Conservation (phyloP, 2,329 filamentous ascomycete species). For the Stemphylium lycopersici region DNA sequence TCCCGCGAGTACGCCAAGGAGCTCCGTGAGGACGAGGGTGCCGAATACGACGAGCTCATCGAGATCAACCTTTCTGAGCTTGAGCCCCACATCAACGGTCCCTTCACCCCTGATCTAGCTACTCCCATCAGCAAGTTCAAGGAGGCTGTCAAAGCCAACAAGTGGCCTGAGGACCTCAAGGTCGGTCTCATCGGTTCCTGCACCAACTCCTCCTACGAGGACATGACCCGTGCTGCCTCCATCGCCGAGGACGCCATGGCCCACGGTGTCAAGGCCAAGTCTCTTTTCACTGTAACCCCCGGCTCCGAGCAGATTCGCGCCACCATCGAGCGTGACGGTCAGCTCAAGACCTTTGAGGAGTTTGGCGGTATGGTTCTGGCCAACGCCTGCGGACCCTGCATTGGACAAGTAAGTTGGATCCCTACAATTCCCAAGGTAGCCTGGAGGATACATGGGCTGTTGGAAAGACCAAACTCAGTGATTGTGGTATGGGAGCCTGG, state of each 20-base stretch:
- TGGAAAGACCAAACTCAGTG: too few relatives aligned
- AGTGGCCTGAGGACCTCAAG: constrained; percentile 96
- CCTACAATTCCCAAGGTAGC: neutral
- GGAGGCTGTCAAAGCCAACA: constrained; percentile 89
- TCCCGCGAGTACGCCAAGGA: constrained; percentile 83
- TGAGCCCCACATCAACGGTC: constrained; percentile 98
- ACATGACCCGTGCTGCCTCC: constrained; percentile 91
- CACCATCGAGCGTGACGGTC: constrained; percentile 84
- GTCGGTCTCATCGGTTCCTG: constrained; percentile 97
- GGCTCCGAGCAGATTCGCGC: constrained; percentile 95
- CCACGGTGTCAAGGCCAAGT: constrained; percentile 92
- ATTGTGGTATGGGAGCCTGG: neutral
- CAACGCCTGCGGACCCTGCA: constrained; percentile 77
- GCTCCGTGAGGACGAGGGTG: constrained; percentile 81
- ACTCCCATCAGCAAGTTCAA: constrained; percentile 98
- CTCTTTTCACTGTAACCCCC: constrained; percentile 92
- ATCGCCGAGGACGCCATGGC: constrained; percentile 90
- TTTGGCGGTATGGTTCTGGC: constrained; percentile 94
- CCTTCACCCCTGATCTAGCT: constrained; percentile 97
- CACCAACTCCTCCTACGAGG: constrained; percentile 89
- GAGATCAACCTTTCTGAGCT: constrained; percentile 95
- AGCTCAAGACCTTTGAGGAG: constrained; percentile 93
- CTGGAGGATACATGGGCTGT: too few relatives aligned
- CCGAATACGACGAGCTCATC: constrained; percentile 93
- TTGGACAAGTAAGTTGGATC: constrained; percentile 58